A percentile compares a stretch with the other conserved stretches of the same genome.
phyloP scores from a whole-genome alignment of 2,329 filamentous ascomycete species.

The Alternaria conjuncta region DNA sequence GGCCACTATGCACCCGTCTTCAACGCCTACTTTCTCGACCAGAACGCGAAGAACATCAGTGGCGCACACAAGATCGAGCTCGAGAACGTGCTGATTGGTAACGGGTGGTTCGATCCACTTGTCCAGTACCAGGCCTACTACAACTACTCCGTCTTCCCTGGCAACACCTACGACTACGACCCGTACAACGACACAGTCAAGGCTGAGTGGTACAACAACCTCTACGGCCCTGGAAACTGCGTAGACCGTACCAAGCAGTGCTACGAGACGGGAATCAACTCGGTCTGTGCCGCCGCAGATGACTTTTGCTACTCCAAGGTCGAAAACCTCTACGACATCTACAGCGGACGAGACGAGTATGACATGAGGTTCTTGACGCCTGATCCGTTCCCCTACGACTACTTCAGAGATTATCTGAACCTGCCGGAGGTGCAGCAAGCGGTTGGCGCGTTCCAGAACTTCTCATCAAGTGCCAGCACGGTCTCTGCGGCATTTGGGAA shows the following conservation, averaged over 20 bases:
- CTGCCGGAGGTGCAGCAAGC: conserved; percentile 60
- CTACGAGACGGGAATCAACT: conserved; percentile 58
- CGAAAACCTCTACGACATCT: conserved; percentile 59
- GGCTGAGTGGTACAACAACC: conserved; percentile 62
- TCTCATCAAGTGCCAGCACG: conserved; percentile 54
- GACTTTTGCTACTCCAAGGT: conserved; percentile 62
- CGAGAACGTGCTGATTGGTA: conserved; percentile 61
- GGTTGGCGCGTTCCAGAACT: conserved; percentile 67
- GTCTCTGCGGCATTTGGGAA: conserved; percentile 54
- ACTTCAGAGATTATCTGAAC: conserved; percentile 66
- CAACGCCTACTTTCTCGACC: conserved; percentile 56
- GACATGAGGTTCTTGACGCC: conserved; percentile 63
- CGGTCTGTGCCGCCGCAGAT: conserved; percentile 62
- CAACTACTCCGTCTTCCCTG: conserved; percentile 63
- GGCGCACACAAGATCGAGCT: conserved; percentile 58
- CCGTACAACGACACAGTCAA: conserved; percentile 60
- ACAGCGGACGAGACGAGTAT: conserved; percentile 63
- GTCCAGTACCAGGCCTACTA: conserved; percentile 64
- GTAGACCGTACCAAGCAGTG: conserved; percentile 64
- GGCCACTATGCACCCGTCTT: conserved; percentile 66
- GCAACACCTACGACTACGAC: conserved; percentile 63
- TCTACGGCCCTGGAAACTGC: conserved; percentile 68
- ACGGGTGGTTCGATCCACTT: conserved; percentile 65
- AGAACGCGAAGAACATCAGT: conserved; percentile 53
- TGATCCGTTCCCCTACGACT: conserved; percentile 64